These are phyloP conservation scores for Rhodocollybia butyracea DNA, from an alignment of 768 basidiomycete species.

Conservation along the genomic window DNA sequence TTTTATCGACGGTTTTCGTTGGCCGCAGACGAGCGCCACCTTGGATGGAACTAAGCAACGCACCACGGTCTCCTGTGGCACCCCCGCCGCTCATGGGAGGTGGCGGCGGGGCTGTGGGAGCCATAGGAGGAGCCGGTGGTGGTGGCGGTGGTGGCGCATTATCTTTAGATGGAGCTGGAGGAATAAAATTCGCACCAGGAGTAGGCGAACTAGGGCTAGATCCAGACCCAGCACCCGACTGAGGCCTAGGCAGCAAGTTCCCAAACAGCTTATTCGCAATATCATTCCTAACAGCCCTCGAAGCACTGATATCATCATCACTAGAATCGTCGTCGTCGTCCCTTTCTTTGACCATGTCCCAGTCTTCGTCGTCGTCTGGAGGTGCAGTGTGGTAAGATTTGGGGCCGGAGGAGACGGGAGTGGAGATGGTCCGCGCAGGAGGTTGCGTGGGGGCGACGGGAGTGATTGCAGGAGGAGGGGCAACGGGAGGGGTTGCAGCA, in stretches of 20 bases:
- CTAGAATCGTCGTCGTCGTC: slow-evolving; percentile 65
- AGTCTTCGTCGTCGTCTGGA: slow-evolving; percentile 62
- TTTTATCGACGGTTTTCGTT: slow-evolving; percentile 81
- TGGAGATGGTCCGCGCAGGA: slow-evolving; percentile 27
- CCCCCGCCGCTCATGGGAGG: slow-evolving; percentile 26
- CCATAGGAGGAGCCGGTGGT: slow-evolving; percentile 34
- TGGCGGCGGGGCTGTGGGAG: slow-evolving; percentile 29
- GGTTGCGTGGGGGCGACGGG: slow-evolving; percentile 35
- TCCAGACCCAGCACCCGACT: slow-evolving; percentile 43
- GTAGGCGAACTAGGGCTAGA: slow-evolving; percentile 15
- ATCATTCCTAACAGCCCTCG: slow-evolving; percentile 59
- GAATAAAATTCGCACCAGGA: slow-evolving; percentile 30
- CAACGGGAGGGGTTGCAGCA: slow-evolving; percentile 30
- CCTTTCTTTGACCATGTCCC: slow-evolving; percentile 81
- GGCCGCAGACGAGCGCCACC: slow-evolving; percentile 68
- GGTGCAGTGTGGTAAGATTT: slow-evolving; percentile 60
- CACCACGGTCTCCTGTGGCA: slow-evolving; percentile 50
- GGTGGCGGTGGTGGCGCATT: slow-evolving; percentile 33
- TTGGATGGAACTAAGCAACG: slow-evolving; percentile 78
- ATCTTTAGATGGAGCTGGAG: slow-evolving; percentile 34
- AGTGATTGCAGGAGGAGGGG: slow-evolving; percentile 31
- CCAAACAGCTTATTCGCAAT: slow-evolving; percentile 84
- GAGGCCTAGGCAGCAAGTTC: slow-evolving; percentile 59
- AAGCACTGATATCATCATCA: slow-evolving; percentile 75
- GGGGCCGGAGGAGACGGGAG: slow-evolving; percentile 37